Conservation (phyloP, 83 land plant genomes). For the Picea abies region DNA sequence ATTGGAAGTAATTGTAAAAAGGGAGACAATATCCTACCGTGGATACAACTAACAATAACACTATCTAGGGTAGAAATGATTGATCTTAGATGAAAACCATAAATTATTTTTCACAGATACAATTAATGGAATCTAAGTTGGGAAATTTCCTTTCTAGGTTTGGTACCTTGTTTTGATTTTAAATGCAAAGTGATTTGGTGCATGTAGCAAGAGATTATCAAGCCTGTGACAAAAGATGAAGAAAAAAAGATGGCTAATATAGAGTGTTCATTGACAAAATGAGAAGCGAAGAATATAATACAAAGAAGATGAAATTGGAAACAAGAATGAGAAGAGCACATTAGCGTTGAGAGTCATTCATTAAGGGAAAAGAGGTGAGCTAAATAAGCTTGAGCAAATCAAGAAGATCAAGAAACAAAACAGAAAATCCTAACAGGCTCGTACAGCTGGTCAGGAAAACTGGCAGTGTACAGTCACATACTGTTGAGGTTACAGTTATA, state of each 20-base stretch:
- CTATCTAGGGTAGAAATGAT: neutral
- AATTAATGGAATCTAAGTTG: neutral
- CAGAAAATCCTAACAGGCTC: no score
- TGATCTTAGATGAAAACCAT: neutral
- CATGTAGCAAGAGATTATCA: neutral
- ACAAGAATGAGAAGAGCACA: no score
- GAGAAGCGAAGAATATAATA: no score
- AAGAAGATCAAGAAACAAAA: no score
- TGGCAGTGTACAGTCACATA: no score
- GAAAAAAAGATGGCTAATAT: slow-evolving; percentile 25
- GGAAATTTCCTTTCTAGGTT: neutral
- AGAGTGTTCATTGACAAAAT: slow-evolving; percentile 20
- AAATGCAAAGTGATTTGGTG: neutral
- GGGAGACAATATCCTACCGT: slow-evolving; percentile 16
- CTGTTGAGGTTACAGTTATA: no score
- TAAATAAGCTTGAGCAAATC: no score
- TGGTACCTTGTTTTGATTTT: neutral
- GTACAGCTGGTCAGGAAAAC: no score
- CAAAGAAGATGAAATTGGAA: no score
- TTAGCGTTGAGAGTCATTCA: no score
- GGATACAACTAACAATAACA: slow-evolving; percentile 20
- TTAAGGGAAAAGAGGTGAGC: no score
- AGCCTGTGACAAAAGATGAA: neutral
- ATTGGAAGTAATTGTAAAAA: neutral
- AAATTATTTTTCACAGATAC: neutral